Evolutionary conservation across 257 asterid species (phyloP), one percentile per base, ranked within the genome.

Genomic region (Paraleonurus japonicus): DNA sequence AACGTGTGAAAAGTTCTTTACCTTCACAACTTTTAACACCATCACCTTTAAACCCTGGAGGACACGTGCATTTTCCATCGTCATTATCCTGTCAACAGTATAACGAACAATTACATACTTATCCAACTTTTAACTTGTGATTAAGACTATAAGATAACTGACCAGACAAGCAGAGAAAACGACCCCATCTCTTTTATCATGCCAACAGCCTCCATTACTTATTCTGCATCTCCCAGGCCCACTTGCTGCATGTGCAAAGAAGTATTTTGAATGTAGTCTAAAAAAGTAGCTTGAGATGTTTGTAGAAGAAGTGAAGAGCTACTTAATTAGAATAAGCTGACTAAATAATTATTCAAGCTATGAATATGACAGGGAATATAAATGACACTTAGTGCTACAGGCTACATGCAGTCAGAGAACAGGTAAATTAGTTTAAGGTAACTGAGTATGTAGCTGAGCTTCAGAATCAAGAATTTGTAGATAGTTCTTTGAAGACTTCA

Each of bases 181-280:
- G 53, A 64, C 85, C 55, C 96, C 96, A 32, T 85, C 77, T 74
- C 59, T 76, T 22, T 75, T 81, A 16, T 81, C 96, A 79, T 90
- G 89, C 97, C 98, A 92, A 83, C 97, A 92, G 74, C 97, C 98
- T 67, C 98, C 98, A 61, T 92, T 80, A 32, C 86, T 84, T 78
- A 92, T 81, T 75, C 86, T 84, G 89, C 98, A 90, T 66, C 93
- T 81, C 57, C 95, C 96, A 16, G 81, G 85, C 60, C 87, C 87
- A 69, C 81, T 83, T 63, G 87, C 87, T 83, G 82, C 75, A 67
- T 58, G 43, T 19, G 48, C 39, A 79, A 58, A 53, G 59, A 41
- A 50, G 7, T 27, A 33, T 54, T n/a, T 20, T 51, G 33, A 69
- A 39, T 73, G 30, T 17, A 61, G 13, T 37, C 45, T 43, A 17